Evolutionary conservation across 495 filamentous ascomycete species (phyloP).

Genomic region (Aspergillus avenaceus): DNA sequence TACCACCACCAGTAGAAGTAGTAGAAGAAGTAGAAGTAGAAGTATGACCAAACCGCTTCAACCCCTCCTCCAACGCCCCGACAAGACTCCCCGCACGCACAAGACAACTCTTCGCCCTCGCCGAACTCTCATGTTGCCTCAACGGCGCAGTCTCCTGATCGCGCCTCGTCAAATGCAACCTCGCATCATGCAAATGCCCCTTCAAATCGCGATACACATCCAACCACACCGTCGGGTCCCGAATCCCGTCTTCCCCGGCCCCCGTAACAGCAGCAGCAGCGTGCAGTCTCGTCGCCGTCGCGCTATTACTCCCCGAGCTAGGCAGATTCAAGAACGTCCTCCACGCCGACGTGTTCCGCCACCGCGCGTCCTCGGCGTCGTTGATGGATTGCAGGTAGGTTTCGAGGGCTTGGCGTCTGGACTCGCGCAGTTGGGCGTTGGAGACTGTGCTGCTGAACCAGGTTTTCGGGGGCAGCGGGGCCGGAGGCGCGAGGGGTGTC

Average conservation of each 20-base stretch:
- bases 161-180: constrained; percentile 66
- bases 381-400: constrained; percentile 80
- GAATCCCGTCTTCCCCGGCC: constrained; percentile 46
- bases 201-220: constrained; percentile 85
- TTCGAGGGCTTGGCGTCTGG: constrained; percentile 72
- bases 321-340: constrained; percentile 84
- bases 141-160: constrained; percentile 68
- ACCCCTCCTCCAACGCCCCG: constrained; percentile 62
- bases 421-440: constrained; percentile 73
- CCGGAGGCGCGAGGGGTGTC: constrained; percentile 59
- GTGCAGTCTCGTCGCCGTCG: constrained; percentile 34
- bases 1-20: too few species aligned
- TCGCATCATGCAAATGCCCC: constrained; percentile 72
- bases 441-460: constrained; percentile 80
- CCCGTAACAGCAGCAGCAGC: constrained; percentile 41
- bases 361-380: constrained; percentile 66
- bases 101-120: constrained; percentile 76
- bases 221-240: constrained; percentile 80
- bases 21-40: too few species aligned
- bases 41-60: too few species aligned
- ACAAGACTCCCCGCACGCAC: constrained; percentile 70
- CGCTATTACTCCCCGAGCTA: constrained; percentile 33
- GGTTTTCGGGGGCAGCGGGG: constrained; percentile 71
- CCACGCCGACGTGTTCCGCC: constrained; percentile 84
- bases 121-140: constrained; percentile 72